Conservation (phyloP, 768 basidiomycete genomes). For the Boletus vinaceobasis region DNA sequence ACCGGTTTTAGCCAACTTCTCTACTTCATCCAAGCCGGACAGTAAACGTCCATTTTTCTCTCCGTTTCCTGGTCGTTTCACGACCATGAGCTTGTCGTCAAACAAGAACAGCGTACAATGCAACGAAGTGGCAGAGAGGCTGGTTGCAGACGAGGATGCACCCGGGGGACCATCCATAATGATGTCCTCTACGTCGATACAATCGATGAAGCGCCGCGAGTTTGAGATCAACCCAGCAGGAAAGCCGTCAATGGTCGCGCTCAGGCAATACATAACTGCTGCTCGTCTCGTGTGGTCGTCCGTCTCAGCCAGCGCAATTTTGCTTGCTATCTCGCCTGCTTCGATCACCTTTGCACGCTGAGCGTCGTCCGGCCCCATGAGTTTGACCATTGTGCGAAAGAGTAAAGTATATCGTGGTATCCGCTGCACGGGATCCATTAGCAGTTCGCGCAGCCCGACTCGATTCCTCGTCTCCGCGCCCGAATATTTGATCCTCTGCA, state of each 20-base stretch:
- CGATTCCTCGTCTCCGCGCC: constrained; percentile 71
- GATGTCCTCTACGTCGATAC: constrained; percentile 88
- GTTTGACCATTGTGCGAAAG: constrained; percentile 89
- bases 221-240: constrained; percentile 89
- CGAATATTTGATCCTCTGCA: constrained; percentile 83
- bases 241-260: constrained; percentile 83
- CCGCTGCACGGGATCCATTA: constrained; percentile 96
- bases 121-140: constrained; percentile 45
- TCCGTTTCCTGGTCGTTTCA: constrained; percentile 75
- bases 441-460: constrained; percentile 82
- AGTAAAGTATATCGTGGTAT: constrained; percentile 93
- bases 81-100: constrained; percentile 89
- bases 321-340: constrained; percentile 83
- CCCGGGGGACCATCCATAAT: constrained; percentile 44
- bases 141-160: constrained; percentile 42
- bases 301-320: constrained; percentile 87
- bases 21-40: constrained; percentile 75
- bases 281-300: constrained; percentile 91
- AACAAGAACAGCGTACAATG: constrained; percentile 92
- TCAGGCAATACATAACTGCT: constrained; percentile 82
- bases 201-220: constrained; percentile 84
- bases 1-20: constrained; percentile 64
- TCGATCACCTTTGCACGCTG: constrained; percentile 78
- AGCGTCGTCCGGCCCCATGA: constrained; percentile 74
- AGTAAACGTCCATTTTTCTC: constrained; percentile 71